Evolutionary conservation across 2,329 filamentous ascomycete species (phyloP).

Genomic region (Fusarium sp.): DNA sequence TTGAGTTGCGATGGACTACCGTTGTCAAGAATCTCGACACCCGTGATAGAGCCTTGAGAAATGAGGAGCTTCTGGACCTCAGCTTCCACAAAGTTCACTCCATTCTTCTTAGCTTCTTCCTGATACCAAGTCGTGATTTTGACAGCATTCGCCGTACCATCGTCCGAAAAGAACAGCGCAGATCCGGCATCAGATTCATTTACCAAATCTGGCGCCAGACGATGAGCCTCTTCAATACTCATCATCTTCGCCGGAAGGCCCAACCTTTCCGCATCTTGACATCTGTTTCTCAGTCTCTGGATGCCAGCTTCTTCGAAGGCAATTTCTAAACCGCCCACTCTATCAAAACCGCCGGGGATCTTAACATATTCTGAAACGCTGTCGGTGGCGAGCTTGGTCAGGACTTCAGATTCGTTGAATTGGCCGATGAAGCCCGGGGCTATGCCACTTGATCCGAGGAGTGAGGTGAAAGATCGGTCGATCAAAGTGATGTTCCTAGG

Average conservation of each 20-base stretch:
- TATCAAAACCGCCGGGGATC: conserved; percentile 37
- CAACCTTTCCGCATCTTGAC: conserved; percentile 1
- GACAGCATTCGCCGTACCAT: conserved; percentile 38
- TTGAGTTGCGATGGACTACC: background rate
- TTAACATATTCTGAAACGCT: conserved; percentile 37
- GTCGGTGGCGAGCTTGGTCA: conserved; percentile 39
- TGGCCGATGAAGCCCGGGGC: conserved; percentile 41
- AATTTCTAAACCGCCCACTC: conserved; percentile 38
- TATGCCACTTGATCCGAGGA: conserved; percentile 38
- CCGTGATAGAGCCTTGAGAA: background rate
- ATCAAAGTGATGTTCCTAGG: conserved; percentile 31
- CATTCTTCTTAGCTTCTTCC: conserved; percentile 13
- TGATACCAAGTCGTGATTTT: conserved; percentile 36
- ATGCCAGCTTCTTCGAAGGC: conserved; percentile 27
- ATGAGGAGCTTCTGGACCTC: conserved; percentile 24
- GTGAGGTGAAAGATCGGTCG: conserved; percentile 26
- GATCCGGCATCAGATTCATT: conserved; percentile 8
- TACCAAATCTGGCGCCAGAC: conserved; percentile 35
- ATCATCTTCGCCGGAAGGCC: conserved; percentile 25
- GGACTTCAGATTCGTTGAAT: conserved; percentile 39
- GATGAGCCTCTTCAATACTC: conserved; percentile 21
- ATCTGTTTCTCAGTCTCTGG: conserved; percentile 13
- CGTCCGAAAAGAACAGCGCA: conserved; percentile 28
- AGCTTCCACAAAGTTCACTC: conserved; percentile 16
- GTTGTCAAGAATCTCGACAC: conserved; percentile 2